Base-by-base conservation (phyloP, 495 filamentous ascomycete species). In the Chaetomium tenue region DNA sequence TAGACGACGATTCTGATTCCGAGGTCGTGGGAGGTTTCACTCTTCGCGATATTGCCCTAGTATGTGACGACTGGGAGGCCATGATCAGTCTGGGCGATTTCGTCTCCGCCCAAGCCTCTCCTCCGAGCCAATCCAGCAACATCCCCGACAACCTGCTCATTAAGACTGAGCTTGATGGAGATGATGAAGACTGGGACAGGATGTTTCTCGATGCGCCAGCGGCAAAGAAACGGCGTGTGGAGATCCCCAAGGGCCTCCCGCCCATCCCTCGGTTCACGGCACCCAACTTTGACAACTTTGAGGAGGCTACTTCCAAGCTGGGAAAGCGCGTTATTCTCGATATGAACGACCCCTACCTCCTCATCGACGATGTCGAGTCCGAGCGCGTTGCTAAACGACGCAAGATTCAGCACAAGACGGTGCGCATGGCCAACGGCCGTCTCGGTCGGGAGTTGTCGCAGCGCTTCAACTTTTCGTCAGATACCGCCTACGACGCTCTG, bases 381-480 rank as follows among this genome's bases (percentile, higher is more conserved):
- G 77, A 82, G 28, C 79, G 82, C 23, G 81, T 83, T 3, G 67
- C 83, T n/a, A 77, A 83, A 47, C 71, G 77, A 11, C 74, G 75
- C 18, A 80, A 77, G 64, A 50, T 74, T 7, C 75, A 78, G 52
- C 75, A 77, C 64, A 81, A 79, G 66, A 74, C 81, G 58, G 84
- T 83, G 60, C 81, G 86, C 25, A 78, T 85, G 74, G 80, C 78
- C 12, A 83, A 81, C 51, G 82, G 84, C 12, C 78, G 79, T 39
- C 71, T 87, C 18, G 81, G 82, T 23, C 84, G 82, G 30, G 81
- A 86, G 55, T 76, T 95, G n/a, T 85, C 81, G 28, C 83, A 87
- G 65, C 84, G 92, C 25, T 98, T 96, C 82, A 97, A 98, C 74
- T 89, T 96, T 56, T 96, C 93, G 30, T 97, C 96, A 63, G 94